Conservation (phyloP, 768 basidiomycete species). For the Xerocomus brunneocitrinus region DNA sequence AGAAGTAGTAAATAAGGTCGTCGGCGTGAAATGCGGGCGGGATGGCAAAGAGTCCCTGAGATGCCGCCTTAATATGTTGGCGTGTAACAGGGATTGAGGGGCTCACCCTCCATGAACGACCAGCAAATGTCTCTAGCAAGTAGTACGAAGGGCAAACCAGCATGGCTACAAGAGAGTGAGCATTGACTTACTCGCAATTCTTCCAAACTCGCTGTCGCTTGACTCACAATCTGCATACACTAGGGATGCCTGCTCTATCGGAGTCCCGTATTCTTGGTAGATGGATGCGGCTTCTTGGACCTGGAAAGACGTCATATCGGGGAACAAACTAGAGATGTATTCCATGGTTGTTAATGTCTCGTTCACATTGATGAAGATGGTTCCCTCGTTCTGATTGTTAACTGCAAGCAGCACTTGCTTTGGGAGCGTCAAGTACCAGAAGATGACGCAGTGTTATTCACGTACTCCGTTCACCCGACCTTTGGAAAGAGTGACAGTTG, state of each 20-base stretch:
- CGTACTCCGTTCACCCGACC: constrained; percentile 42
- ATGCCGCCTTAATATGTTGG: neutral
- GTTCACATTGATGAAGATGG: constrained; percentile 21
- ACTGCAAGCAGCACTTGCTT: constrained; percentile 24
- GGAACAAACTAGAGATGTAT: constrained; percentile 37
- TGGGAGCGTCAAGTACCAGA: constrained; percentile 2
- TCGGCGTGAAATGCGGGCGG: constrained; percentile 28
- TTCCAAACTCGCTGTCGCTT: neutral
- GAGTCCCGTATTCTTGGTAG: constrained; percentile 32
- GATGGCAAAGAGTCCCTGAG: constrained; percentile 30
- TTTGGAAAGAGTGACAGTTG: constrained; percentile 34
- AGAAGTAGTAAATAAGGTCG: constrained; percentile 41
- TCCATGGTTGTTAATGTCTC: constrained; percentile 18
- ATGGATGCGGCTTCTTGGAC: constrained; percentile 19
- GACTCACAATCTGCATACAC: constrained; percentile 40
- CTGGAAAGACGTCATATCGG: constrained; percentile 29
- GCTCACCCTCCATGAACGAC: constrained; percentile 32
- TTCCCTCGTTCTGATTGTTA: constrained; percentile 33
- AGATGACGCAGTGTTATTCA: neutral
- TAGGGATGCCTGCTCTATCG: constrained; percentile 30
- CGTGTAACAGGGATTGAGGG: constrained; percentile 16
- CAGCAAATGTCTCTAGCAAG: constrained; percentile 28
- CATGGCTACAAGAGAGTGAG: constrained; percentile 22
- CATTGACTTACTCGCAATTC: no score
- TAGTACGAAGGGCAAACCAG: constrained; percentile 35